phyloP scores from a whole-genome alignment of 2,329 filamentous ascomycete genomes.

The Paraconiothyrium sp. region DNA sequence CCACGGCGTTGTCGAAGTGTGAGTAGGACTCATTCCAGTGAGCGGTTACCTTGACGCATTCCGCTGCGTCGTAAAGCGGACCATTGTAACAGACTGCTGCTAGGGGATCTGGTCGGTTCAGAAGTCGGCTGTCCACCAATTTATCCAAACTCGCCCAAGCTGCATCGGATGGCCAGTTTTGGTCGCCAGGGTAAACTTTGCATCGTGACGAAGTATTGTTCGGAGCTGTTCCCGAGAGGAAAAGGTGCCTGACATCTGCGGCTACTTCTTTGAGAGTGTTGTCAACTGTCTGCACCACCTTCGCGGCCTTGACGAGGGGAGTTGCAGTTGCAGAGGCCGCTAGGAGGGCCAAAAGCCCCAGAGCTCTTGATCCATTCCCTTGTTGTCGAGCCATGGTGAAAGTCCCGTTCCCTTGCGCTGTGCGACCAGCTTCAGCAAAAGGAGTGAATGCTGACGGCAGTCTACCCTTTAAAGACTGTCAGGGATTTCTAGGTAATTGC shows the following conservation, averaged over 20 bases:
- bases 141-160: conserved; percentile 60
- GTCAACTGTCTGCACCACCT: conserved; percentile 21
- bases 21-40: conserved; percentile 46
- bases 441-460: conserved; percentile 10
- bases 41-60: conserved; percentile 41
- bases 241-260: conserved; percentile 32
- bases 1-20: conserved; percentile 47
- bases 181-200: conserved; percentile 59
- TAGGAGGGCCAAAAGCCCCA: conserved; percentile 36
- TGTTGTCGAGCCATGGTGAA: conserved; percentile 17
- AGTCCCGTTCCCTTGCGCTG: conserved; percentile 3
- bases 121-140: conserved; percentile 37
- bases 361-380: conserved; percentile 26
- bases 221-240: conserved; percentile 24
- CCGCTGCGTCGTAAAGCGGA: conserved; percentile 37
- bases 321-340: conserved; percentile 33
- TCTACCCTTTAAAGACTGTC: conserved; percentile 8
- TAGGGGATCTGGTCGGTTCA: conserved; percentile 38
- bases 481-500: neutral
- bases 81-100: conserved; percentile 46
- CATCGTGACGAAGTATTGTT: conserved; percentile 46
- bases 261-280: conserved; percentile 33
- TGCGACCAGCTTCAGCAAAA: conserved; percentile 6
- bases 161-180: conserved; percentile 59
- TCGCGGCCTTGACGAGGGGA: conserved; percentile 25